Evolutionary conservation across 1,284 basidiomycete genomes (phyloP).

Genomic region (Ganoderma leucocontextum): DNA sequence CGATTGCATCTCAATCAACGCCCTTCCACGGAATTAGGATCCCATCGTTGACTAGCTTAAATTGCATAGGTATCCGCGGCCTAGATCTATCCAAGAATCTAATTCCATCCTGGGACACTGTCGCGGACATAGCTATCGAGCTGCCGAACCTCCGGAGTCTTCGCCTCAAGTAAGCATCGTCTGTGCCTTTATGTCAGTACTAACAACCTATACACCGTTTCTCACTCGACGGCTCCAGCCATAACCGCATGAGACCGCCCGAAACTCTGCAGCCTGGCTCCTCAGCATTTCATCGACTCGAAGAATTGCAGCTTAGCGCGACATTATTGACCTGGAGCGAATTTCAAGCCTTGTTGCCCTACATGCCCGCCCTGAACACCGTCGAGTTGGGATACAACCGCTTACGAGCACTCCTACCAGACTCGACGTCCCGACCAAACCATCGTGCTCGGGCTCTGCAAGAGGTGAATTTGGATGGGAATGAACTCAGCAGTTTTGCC

Average conservation of each 20-base stretch:
- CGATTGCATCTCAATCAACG: neutral
- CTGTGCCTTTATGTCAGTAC: neutral
- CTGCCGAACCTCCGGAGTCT: conserved; percentile 73
- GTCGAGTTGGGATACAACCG: conserved; percentile 86
- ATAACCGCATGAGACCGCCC: conserved; percentile 60
- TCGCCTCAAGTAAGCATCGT: conserved; percentile 74
- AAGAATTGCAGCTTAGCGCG: conserved; percentile 80
- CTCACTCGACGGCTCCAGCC: conserved; percentile 50
- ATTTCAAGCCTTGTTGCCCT: conserved; percentile 58
- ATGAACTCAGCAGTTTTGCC: conserved; percentile 70
- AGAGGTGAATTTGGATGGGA: conserved; percentile 80
- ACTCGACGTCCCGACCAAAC: neutral
- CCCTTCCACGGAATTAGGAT: neutral
- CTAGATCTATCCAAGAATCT: conserved; percentile 88
- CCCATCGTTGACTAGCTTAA: neutral
- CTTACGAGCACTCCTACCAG: conserved; percentile 51
- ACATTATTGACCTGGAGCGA: conserved; percentile 78
- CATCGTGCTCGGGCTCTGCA: conserved; percentile 47
- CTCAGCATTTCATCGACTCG: conserved; percentile 62
- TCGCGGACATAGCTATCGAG: conserved; percentile 72
- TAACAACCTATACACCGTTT: conserved; percentile 3
- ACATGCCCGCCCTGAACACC: conserved; percentile 67
- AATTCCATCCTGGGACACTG: conserved; percentile 74
- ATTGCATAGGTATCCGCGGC: conserved; percentile 69
- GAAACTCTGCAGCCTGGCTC: conserved; percentile 39